Evolutionary conservation across 225 moss, liverwort and hornwort genomes (phyloP).

Genomic region (Sphagnum contortum): DNA sequence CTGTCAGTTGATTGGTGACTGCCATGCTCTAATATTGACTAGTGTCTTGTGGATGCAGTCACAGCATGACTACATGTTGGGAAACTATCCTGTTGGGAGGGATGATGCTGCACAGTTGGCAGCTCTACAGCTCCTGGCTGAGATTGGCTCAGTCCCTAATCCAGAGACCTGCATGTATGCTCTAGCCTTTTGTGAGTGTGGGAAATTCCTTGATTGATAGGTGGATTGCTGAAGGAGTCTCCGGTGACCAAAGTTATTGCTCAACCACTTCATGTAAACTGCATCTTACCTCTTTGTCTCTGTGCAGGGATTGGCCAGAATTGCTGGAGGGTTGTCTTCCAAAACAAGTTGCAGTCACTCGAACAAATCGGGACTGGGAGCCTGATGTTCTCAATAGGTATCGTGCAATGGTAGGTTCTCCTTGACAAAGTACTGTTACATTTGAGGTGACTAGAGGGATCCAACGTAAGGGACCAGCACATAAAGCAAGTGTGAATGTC

Average conservation of each 20-base stretch:
- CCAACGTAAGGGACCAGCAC: too few relatives aligned
- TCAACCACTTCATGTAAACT: not conserved
- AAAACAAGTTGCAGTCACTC: conserved; percentile 81
- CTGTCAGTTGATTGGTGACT: too few relatives aligned
- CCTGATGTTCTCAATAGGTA: conserved; percentile 82
- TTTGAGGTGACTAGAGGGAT: too few relatives aligned
- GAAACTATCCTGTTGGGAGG: conserved; percentile 91
- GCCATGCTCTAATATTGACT: too few relatives aligned
- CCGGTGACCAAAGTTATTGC: too few relatives aligned
- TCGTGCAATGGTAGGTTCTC: conserved; percentile 55
- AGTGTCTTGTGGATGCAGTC: conserved; percentile 53
- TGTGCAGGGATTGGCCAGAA: conserved; percentile 80
- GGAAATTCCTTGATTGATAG: not conserved
- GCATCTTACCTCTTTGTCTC: not conserved
- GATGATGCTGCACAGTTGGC: conserved; percentile 96
- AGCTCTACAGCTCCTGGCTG: conserved; percentile 83
- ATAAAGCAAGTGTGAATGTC: not conserved
- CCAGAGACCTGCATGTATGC: conserved; percentile 78
- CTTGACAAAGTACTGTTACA: not conserved
- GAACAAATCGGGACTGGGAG: conserved; percentile 90
- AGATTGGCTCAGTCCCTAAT: conserved; percentile 64
- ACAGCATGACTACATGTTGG: conserved; percentile 92
- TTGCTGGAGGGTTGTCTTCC: conserved; percentile 84
- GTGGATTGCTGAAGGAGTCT: too few relatives aligned
- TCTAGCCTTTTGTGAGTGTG: not conserved